Evolutionary conservation across 225 moss, liverwort and hornwort genomes (phyloP).

Genomic region (Climacium dendroides): DNA sequence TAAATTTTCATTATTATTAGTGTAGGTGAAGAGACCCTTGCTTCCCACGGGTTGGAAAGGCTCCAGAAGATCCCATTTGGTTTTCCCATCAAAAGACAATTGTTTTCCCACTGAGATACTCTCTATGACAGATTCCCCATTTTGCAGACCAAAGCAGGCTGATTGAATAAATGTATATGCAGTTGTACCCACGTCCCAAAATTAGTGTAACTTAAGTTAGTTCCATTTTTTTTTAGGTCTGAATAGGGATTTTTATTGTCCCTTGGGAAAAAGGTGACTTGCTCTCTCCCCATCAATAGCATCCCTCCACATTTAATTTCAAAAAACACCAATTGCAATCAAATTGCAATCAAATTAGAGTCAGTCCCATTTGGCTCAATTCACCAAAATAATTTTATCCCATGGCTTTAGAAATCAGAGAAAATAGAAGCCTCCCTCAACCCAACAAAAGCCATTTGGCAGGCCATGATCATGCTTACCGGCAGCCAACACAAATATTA

Average conservation of each 20-base stretch:
- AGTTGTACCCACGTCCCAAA: not conserved
- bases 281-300: not conserved
- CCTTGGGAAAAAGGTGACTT: too few species aligned
- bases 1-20: not conserved
- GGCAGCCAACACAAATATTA: not conserved
- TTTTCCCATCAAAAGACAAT: not conserved
- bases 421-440: not conserved
- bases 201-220: not conserved
- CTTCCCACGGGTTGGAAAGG: not conserved
- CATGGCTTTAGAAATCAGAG: not conserved
- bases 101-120: not conserved
- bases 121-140: not conserved
- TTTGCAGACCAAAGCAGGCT: not conserved
- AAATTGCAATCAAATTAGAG: not conserved
- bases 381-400: not conserved
- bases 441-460: not conserved
- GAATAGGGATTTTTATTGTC: not conserved
- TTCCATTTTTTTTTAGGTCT: not conserved
- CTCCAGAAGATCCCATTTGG: not conserved
- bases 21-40: not conserved
- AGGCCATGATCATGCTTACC: not conserved
- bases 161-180: not conserved
- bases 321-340: not conserved
- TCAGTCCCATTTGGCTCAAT: not conserved
- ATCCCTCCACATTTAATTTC: not conserved